phyloP scores from a whole-genome alignment of 2,329 filamentous ascomycete genomes.

The Verticillium klebahnii region DNA sequence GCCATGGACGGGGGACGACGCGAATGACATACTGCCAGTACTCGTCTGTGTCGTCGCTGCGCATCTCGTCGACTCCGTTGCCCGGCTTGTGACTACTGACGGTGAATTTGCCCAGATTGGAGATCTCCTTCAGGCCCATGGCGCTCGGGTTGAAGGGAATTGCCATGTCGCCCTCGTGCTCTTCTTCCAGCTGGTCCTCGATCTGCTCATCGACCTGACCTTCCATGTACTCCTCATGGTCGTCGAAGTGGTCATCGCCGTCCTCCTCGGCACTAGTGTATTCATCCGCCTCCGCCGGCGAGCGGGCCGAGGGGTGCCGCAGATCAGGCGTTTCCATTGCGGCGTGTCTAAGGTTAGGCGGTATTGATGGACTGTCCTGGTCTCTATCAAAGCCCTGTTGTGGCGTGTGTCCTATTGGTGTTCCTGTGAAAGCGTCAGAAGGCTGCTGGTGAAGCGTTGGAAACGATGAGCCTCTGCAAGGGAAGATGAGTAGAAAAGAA shows the following conservation, averaged over 20 bases:
- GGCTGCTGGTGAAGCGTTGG: neutral
- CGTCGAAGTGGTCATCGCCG: conserved; percentile 15
- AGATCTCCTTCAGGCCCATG: conserved; percentile 72
- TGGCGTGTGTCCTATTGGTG: neutral
- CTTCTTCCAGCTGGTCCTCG: conserved; percentile 27
- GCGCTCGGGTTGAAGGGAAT: conserved; percentile 47
- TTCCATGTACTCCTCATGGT: conserved; percentile 16
- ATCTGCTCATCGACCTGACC: conserved; percentile 9
- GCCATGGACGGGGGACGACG: neutral
- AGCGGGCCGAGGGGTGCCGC: neutral
- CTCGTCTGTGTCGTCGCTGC: conserved; percentile 64
- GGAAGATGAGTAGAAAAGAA: neutral
- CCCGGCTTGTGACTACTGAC: conserved; percentile 79
- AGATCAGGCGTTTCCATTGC: neutral
- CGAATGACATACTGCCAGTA: conserved; percentile 70
- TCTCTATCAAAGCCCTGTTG: neutral
- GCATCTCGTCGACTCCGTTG: conserved; percentile 71
- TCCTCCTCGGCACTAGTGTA: conserved; percentile 26
- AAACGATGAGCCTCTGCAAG: neutral
- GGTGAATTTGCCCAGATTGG: conserved; percentile 77
- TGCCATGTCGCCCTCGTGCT: conserved; percentile 29
- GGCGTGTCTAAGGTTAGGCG: neutral
- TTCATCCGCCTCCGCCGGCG: conserved; percentile 14
- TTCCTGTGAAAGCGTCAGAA: neutral
- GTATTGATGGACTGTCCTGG: neutral